Evolutionary conservation across 257 asterid genomes (phyloP).

Genomic region (Petrea volubilis): DNA sequence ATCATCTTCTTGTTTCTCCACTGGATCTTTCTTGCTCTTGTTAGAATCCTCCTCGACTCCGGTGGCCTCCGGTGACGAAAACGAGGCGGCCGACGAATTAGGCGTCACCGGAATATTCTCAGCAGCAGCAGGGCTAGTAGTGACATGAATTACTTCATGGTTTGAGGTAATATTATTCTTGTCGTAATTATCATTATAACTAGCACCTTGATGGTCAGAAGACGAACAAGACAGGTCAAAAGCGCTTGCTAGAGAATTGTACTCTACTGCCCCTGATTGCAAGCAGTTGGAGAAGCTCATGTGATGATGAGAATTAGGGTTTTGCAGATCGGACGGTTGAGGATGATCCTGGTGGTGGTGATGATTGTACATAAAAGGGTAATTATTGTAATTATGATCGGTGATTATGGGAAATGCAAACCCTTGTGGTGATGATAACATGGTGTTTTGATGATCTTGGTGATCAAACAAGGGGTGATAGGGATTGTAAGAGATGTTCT

Average conservation of each 20-base stretch:
- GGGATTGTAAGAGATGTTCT: slow-evolving; percentile 12
- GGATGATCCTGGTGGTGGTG: not conserved
- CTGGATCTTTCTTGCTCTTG: slow-evolving; percentile 44
- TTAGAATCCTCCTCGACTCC: slow-evolving; percentile 66
- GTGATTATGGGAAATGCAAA: slow-evolving; percentile 48
- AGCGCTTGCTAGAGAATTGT: slow-evolving; percentile 48
- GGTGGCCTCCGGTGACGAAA: slow-evolving; percentile 56
- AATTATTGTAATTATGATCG: slow-evolving; percentile 8
- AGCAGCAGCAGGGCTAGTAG: slow-evolving; percentile 14
- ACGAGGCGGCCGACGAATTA: slow-evolving; percentile 47
- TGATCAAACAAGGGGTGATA: slow-evolving; percentile 33
- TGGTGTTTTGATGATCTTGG: slow-evolving; percentile 25
- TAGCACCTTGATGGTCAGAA: slow-evolving; percentile 32
- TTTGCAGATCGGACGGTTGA: slow-evolving; percentile 17
- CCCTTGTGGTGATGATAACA: slow-evolving; percentile 25
- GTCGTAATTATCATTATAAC: not conserved
- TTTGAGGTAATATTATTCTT: slow-evolving; percentile 13
- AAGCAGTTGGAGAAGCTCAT: slow-evolving; percentile 50
- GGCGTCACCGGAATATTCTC: slow-evolving; percentile 35
- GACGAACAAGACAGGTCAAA: slow-evolving; percentile 40
- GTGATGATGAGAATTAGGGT: slow-evolving; percentile 27
- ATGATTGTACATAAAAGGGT: slow-evolving; percentile 36
- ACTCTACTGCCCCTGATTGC: slow-evolving; percentile 45
- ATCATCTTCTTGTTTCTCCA: slow-evolving; percentile 42
- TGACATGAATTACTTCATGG: not conserved